A percentile compares a stretch with the other conserved stretches of the same genome.
Evolutionary conservation across 2,329 filamentous ascomycete species (phyloP).

Genomic region (Rutstroemia sp.): DNA sequence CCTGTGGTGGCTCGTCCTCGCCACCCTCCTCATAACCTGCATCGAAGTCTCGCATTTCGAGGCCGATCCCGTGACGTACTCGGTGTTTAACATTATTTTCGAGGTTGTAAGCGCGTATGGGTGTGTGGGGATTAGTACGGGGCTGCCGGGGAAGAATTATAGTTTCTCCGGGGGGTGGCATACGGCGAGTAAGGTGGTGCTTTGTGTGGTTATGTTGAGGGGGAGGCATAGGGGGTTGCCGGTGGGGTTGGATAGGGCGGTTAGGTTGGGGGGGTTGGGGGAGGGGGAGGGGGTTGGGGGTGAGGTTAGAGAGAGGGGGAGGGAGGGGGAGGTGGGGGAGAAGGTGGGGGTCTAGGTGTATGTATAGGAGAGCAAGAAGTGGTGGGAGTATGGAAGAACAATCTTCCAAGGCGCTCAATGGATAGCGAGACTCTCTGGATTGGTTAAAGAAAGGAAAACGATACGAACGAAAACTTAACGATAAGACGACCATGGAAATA

Average conservation of each 20-base stretch:
- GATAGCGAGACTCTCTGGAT: too few species aligned
- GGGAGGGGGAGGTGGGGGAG: not conserved
- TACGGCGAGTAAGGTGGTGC: constrained; percentile 48
- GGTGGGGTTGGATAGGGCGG: constrained; percentile 47
- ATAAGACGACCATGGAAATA: too few species aligned
- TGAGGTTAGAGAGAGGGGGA: not conserved
- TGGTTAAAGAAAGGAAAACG: too few species aligned
- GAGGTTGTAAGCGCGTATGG: constrained; percentile 53
- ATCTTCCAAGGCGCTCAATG: too few species aligned
- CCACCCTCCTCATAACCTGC: constrained; percentile 51
- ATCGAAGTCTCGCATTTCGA: constrained; percentile 52
- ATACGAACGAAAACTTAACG: too few species aligned
- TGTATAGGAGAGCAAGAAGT: too few species aligned
- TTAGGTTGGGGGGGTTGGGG: constrained; percentile 22
- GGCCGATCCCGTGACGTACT: constrained; percentile 42
- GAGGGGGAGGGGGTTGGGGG: too few species aligned
- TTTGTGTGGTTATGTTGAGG: constrained; percentile 50
- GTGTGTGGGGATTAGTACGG: constrained; percentile 53
- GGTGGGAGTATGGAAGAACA: too few species aligned
- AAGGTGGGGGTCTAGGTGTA: not conserved
- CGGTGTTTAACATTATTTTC: constrained; percentile 53
- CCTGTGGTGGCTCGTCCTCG: constrained; percentile 57
- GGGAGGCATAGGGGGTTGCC: constrained; percentile 50
- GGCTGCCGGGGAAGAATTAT: constrained; percentile 45
- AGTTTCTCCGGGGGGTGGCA: constrained; percentile 50